A percentile compares a stretch with the other conserved stretches of the same genome.
phyloP scores from a whole-genome alignment of 2,329 filamentous ascomycete species.

The Dactylellina sp. region DNA sequence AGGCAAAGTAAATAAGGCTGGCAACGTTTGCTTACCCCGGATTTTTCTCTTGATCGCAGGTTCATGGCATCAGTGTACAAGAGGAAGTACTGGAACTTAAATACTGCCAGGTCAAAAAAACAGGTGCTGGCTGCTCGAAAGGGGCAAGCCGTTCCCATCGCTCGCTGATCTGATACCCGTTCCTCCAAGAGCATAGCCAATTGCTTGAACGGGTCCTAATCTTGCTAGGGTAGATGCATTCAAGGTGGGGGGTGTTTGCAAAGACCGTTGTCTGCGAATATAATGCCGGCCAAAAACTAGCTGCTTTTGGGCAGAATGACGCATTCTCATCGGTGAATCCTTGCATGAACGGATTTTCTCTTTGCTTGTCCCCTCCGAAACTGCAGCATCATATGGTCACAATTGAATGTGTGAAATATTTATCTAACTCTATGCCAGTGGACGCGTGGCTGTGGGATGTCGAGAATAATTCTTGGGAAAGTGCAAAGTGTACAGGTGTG shows the following conservation, averaged over 20 bases:
- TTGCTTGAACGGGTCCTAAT: not conserved
- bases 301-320: slow-evolving; percentile 20
- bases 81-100: slow-evolving; percentile 14
- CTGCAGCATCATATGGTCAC: not conserved
- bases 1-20: slow-evolving; percentile 10
- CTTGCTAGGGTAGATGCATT: slow-evolving; percentile 14
- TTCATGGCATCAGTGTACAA: slow-evolving; percentile 12
- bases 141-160: slow-evolving; percentile 7
- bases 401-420: too few species aligned
- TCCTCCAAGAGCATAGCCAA: not conserved
- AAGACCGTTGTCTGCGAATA: slow-evolving; percentile 19
- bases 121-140: slow-evolving; percentile 9
- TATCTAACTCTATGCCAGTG: too few species aligned
- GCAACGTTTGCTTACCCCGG: slow-evolving; percentile 11
- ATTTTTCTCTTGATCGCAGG: slow-evolving; percentile 20
- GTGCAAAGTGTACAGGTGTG: too few species aligned
- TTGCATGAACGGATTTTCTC: slow-evolving; percentile 3
- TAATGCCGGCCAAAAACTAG: not conserved
- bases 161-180: slow-evolving; percentile 7
- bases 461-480: too few species aligned
- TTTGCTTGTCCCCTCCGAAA: not conserved
- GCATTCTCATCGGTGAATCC: slow-evolving; percentile 20
- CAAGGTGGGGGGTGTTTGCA: slow-evolving; percentile 5
- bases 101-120: slow-evolving; percentile 13
- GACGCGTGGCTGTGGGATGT: too few species aligned